phyloP scores from a whole-genome alignment of 129 eudicot species.

The Flaveria trinervia region DNA sequence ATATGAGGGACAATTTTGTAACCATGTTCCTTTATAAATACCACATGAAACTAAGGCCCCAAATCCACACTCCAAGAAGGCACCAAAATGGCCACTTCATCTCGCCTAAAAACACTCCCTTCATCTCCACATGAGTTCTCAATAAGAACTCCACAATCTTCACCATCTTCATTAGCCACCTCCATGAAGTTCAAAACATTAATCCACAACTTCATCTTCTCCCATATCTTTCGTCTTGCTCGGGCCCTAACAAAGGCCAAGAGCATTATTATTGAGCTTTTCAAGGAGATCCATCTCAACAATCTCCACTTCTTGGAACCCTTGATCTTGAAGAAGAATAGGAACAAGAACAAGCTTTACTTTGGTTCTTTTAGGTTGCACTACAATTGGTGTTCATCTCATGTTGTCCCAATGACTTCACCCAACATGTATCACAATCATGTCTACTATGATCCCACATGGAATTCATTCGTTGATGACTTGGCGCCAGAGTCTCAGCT shows the following conservation, averaged over 20 bases:
- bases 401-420: conserved; percentile 69
- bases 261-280: conserved; percentile 48
- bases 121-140: conserved; percentile 50
- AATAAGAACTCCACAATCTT: conserved; percentile 42
- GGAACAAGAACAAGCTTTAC: conserved; percentile 58
- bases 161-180: conserved; percentile 43
- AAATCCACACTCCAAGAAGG: conserved; percentile 30
- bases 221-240: conserved; percentile 65
- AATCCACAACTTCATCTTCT: conserved; percentile 70
- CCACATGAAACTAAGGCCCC: conserved; percentile 41
- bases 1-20: conserved; percentile 45
- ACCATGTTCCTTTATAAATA: conserved; percentile 69
- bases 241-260: conserved; percentile 77
- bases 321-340: conserved; percentile 41
- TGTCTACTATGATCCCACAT: conserved; percentile 66
- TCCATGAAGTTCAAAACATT: conserved; percentile 81
- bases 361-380: conserved; percentile 88
- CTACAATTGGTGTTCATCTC: conserved; percentile 96
- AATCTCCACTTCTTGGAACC: conserved; percentile 43
- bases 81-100: conserved; percentile 50
- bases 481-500: conserved; percentile 52
- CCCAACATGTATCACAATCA: conserved; percentile 38
- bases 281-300: conserved; percentile 56
- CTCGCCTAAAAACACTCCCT: conserved; percentile 48
- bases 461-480: conserved; percentile 59